Conservation (phyloP, 192 early-diverging fungal genomes). For the Mortierella claussenii region DNA sequence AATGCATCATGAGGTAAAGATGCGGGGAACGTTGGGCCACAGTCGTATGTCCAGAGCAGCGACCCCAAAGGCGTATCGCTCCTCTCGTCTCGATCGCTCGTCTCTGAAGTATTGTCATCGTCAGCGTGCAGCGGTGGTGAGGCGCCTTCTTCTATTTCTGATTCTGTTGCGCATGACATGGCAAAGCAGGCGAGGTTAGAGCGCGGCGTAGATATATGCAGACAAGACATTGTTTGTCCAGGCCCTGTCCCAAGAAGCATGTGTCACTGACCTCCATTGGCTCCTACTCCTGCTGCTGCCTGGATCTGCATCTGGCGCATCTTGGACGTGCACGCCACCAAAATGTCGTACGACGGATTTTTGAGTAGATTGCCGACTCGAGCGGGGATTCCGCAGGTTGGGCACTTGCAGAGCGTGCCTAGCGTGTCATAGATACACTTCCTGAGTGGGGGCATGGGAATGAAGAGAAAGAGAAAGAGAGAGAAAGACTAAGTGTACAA, state of each 20-base stretch:
- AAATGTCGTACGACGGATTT: conserved; percentile 42
- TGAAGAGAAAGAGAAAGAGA: background rate
- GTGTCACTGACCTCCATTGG: too few relatives aligned
- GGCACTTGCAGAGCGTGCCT: conserved; percentile 31
- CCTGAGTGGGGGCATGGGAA: background rate
- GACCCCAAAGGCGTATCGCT: conserved; percentile 31
- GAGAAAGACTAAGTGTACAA: too few relatives aligned
- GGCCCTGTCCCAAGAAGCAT: too few relatives aligned
- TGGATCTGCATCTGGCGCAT: too few relatives aligned
- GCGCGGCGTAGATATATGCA: too few relatives aligned
- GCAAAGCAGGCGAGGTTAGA: too few relatives aligned
- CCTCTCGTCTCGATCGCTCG: background rate
- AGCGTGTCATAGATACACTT: conserved; percentile 36
- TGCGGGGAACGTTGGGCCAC: conserved; percentile 47
- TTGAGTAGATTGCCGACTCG: conserved; percentile 42
- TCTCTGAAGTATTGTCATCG: background rate
- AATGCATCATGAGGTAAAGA: conserved; percentile 1
- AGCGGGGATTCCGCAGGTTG: conserved; percentile 44
- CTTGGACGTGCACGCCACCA: conserved; percentile 45
- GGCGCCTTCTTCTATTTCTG: background rate
- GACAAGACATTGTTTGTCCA: too few relatives aligned
- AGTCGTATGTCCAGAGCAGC: conserved; percentile 39
- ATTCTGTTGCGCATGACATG: too few relatives aligned
- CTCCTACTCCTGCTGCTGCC: too few relatives aligned
- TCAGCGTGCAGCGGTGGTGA: background rate